Percentiles rank a stretch among this genome's conserved stretches.
phyloP scores from a whole-genome alignment of 345 rosid species.

The Salix viminalis region DNA sequence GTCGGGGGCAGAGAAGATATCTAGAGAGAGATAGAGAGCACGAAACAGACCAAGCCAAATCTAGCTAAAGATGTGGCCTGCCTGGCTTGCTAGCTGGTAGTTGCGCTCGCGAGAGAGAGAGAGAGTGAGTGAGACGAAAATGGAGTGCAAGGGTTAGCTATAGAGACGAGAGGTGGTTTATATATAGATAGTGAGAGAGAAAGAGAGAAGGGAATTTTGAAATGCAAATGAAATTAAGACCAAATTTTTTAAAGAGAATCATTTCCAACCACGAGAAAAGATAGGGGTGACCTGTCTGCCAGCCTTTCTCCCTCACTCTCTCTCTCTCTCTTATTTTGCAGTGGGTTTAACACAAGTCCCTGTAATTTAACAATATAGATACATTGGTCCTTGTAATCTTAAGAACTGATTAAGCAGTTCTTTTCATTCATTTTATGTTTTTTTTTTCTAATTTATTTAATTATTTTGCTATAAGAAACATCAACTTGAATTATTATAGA shows the following conservation, averaged over 20 bases:
- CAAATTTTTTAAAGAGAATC: constrained; percentile 33
- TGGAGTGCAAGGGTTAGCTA: neutral
- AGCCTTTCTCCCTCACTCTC: constrained; percentile 5
- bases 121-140: neutral
- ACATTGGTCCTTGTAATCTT: no score
- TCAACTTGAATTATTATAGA: no score
- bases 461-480: no score
- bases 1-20: neutral
- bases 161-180: neutral
- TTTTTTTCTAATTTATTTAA: no score
- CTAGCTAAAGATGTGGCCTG: constrained; percentile 1
- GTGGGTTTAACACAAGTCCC: neutral
- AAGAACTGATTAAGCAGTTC: no score
- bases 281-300: constrained; percentile 52
- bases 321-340: neutral
- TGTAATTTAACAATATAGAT: no score
- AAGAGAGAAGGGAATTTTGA: constrained; percentile 10
- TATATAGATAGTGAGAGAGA: neutral
- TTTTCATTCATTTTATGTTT: no score
- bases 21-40: neutral
- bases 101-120: neutral
- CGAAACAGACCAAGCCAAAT: neutral
- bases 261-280: constrained; percentile 41
- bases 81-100: neutral
- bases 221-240: constrained; percentile 38